phyloP scores from a whole-genome alignment of 495 filamentous ascomycete genomes.

The Penicillium coprophilum region DNA sequence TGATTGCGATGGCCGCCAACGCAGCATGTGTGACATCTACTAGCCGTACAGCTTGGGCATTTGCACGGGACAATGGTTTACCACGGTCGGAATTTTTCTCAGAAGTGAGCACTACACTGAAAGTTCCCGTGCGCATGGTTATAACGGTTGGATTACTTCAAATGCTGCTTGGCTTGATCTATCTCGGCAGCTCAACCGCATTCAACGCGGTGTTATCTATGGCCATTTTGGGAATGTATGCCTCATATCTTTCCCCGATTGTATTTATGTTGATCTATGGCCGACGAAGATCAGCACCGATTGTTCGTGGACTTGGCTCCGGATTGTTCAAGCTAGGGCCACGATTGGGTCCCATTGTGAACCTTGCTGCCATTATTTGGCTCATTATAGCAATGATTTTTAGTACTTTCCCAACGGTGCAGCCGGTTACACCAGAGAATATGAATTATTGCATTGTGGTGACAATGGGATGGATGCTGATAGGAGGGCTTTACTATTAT shows the following conservation, averaged over 20 bases:
- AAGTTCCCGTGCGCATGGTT: slow-evolving; percentile 26
- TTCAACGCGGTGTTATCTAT: slow-evolving; percentile 46
- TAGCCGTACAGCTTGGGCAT: slow-evolving; percentile 28
- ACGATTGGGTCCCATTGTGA: slow-evolving; percentile 20
- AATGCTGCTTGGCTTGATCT: slow-evolving; percentile 41
- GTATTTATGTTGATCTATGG: slow-evolving; percentile 26
- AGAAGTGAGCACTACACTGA: slow-evolving; percentile 15
- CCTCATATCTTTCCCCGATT: slow-evolving; percentile 36
- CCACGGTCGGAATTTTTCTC: slow-evolving; percentile 21
- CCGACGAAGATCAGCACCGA: slow-evolving; percentile 4
- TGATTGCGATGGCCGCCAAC: slow-evolving; percentile 24
- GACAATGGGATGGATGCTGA: slow-evolving; percentile 24
- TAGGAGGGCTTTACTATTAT: slow-evolving; percentile 26
- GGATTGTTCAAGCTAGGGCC: slow-evolving; percentile 19
- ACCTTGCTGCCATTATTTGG: slow-evolving; percentile 21
- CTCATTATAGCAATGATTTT: slow-evolving; percentile 25
- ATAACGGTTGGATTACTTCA: slow-evolving; percentile 23
- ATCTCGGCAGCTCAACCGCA: slow-evolving; percentile 42
- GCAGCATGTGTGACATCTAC: slow-evolving; percentile 25
- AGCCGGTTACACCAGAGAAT: slow-evolving; percentile 24
- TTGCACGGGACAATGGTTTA: slow-evolving; percentile 23
- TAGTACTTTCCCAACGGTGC: slow-evolving; percentile 26
- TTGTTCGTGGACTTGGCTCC: slow-evolving; percentile 10
- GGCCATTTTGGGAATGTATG: slow-evolving; percentile 39
- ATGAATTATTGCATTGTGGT: slow-evolving; percentile 30